Base-by-base conservation (phyloP, 2,329 filamentous ascomycete genomes). In the Claviceps fusiformis region DNA sequence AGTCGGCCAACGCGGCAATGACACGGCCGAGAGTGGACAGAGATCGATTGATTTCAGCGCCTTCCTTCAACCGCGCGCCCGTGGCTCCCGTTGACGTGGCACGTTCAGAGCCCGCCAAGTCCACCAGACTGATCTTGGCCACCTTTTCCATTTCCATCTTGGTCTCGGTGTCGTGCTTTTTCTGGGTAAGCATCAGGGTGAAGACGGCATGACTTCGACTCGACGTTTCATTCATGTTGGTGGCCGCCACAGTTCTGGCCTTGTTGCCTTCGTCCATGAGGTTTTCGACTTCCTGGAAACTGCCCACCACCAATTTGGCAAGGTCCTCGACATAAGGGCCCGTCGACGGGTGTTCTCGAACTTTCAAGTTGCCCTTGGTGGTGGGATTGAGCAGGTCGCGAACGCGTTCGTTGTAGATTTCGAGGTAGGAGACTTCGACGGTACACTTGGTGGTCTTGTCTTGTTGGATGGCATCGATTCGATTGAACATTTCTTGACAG, bases 211-310 rank as follows among this genome's bases (percentile, higher is more conserved):
- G 93, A 68, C 92, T 97, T 76, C 93, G 86, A 80, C 90, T 95
- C 57, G 90, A 96, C 0, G 95, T 98, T 71, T 97, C 93, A 76
- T 98, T 98, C 93, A 98, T 98, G 79, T 97, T 98, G 44, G 93
- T 98, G 8, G 93, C 93, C 3, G 93, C 93, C 44, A 98, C 93
- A 0, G 93, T 98, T 76, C 93, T 81, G 39, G 93, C 93, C 73
- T 98, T 98, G 76, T 98, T 98, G 65, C 93, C 93, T 72, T 97
- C 92, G 67, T 98, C 93, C 93, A 98, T 98, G 64, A 98, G 74
- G 67, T 96, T 85, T 66, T 98, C 93, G 61, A 98, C 97, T 68
- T 98, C 95, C 54, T 86, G 79, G 68, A 98, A 97, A 57, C 89
- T 92, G 62, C 89, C 83, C 45, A 98, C 93, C 1, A 93, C 89